A percentile compares a stretch with the other conserved stretches of the same genome.
phyloP scores from a whole-genome alignment of 2,329 filamentous ascomycete species.

The Fusarium bulbicola region DNA sequence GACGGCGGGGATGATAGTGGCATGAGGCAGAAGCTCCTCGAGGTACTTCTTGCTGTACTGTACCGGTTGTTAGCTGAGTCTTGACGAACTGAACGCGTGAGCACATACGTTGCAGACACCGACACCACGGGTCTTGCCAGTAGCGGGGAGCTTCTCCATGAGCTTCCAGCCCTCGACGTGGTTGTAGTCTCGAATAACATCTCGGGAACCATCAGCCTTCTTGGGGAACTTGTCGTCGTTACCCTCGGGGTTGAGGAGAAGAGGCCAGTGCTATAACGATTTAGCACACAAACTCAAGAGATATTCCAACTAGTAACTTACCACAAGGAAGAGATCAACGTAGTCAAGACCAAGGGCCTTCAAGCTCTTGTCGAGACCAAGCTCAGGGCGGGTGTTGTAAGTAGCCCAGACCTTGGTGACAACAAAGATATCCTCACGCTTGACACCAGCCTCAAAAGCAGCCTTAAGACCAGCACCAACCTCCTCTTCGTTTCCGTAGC shows the following conservation, averaged over 20 bases:
- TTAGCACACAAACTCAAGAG: neutral
- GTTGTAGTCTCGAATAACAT: slow-evolving; percentile 74
- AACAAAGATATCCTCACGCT: slow-evolving; percentile 83
- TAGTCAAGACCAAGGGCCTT: slow-evolving; percentile 80
- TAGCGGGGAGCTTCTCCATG: slow-evolving; percentile 72
- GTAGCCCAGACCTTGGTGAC: slow-evolving; percentile 89
- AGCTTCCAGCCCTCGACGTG: slow-evolving; percentile 82
- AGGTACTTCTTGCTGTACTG: slow-evolving; percentile 66
- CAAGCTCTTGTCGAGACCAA: slow-evolving; percentile 77
- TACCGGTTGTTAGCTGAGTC: neutral
- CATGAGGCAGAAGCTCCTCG: slow-evolving; percentile 60
- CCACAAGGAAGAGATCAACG: slow-evolving; percentile 80
- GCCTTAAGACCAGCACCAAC: slow-evolving; percentile 81
- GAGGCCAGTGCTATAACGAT: slow-evolving; percentile 74
- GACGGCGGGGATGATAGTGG: slow-evolving; percentile 67
- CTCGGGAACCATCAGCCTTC: slow-evolving; percentile 75
- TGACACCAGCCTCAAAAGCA: slow-evolving; percentile 74
- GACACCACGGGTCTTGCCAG: slow-evolving; percentile 65
- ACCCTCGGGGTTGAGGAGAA: slow-evolving; percentile 82
- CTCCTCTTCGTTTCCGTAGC: slow-evolving; percentile 84
- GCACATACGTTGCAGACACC: slow-evolving; percentile 62
- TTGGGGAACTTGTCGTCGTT: slow-evolving; percentile 81
- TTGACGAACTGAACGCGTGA: neutral
- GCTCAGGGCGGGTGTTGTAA: slow-evolving; percentile 75
- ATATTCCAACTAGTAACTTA: slow-evolving; percentile 40